Evolutionary conservation across 352 stramenopile genomes (phyloP).

Genomic region (Globisporangium camurandrum): DNA sequence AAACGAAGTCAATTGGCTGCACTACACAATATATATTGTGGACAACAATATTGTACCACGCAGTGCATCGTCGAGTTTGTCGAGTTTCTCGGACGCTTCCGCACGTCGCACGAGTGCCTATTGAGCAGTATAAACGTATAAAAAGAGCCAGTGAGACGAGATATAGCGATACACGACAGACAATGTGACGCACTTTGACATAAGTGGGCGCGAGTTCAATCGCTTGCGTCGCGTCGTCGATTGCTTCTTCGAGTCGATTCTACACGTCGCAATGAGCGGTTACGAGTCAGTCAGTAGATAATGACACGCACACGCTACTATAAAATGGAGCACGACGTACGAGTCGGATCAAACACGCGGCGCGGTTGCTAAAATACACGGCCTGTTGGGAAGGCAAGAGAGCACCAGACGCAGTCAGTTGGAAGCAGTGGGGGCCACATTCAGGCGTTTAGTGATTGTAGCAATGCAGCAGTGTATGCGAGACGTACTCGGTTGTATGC

Average conservation of each 20-base stretch:
- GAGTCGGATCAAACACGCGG: slow-evolving; percentile 65
- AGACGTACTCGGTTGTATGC: slow-evolving; percentile 61
- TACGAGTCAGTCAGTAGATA: too few species aligned
- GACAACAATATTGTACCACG: slow-evolving; percentile 33
- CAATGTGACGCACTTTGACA: slow-evolving; percentile 75
- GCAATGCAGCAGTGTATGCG: background rate
- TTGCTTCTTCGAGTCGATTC: slow-evolving; percentile 77
- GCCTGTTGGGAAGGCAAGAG: slow-evolving; percentile 21
- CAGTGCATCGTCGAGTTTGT: slow-evolving; percentile 93
- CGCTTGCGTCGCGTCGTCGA: slow-evolving; percentile 92
- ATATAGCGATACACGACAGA: background rate
- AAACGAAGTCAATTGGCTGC: background rate
- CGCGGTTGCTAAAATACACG: slow-evolving; percentile 84
- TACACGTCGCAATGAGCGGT: too few species aligned
- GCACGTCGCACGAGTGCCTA: slow-evolving; percentile 86
- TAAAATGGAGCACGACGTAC: slow-evolving; percentile 16
- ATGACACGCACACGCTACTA: too few species aligned
- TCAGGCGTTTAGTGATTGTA: too few species aligned
- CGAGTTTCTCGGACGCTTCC: slow-evolving; percentile 87
- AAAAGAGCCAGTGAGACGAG: slow-evolving; percentile 6
- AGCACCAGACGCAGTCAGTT: background rate
- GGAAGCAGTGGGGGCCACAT: too few species aligned
- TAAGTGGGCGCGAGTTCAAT: slow-evolving; percentile 95
- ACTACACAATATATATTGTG: background rate
- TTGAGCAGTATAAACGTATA: background rate